Percentiles rank a stretch among this genome's conserved stretches.
phyloP scores from a whole-genome alignment of 2,329 filamentous ascomycete species.

The Neonectria hederae region DNA sequence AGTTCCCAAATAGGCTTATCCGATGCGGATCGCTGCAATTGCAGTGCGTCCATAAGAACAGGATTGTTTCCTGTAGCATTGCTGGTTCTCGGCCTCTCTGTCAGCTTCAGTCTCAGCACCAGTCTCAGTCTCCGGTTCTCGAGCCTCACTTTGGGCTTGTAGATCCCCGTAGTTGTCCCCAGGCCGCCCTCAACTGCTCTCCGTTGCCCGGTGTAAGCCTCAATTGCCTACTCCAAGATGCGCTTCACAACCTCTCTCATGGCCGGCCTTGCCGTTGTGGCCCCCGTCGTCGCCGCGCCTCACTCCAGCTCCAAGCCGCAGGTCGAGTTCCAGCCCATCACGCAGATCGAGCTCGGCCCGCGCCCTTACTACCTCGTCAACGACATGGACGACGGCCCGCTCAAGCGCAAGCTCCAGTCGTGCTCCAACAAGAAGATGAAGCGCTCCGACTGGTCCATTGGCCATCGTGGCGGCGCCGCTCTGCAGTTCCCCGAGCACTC shows the following conservation, averaged over 20 bases:
- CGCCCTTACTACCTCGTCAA: slow-evolving; percentile 72
- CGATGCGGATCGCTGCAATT: slow-evolving; percentile 23
- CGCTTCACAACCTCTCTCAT: slow-evolving; percentile 44
- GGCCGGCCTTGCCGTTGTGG: slow-evolving; percentile 44
- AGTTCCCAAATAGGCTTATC: slow-evolving; percentile 33
- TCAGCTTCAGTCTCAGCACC: slow-evolving; percentile 28
- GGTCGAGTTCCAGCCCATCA: slow-evolving; percentile 47
- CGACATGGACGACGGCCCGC: slow-evolving; percentile 66
- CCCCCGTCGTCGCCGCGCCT: slow-evolving; percentile 42
- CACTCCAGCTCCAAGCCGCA: slow-evolving; percentile 27
- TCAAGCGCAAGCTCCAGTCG: slow-evolving; percentile 67
- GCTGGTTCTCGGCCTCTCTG: slow-evolving; percentile 4
- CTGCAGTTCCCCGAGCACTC: slow-evolving; percentile 74
- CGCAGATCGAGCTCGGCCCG: slow-evolving; percentile 67
- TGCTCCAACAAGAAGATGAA: slow-evolving; percentile 65
- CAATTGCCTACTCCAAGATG: slow-evolving; percentile 39
- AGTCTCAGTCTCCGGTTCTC: slow-evolving; percentile 16
- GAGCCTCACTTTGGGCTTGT: neutral
- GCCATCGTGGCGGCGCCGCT: slow-evolving; percentile 69
- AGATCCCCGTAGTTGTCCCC: neutral
- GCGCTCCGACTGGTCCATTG: slow-evolving; percentile 66
- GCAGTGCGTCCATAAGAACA: slow-evolving; percentile 32
- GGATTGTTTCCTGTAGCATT: slow-evolving; percentile 15
- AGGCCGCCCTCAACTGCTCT: neutral
- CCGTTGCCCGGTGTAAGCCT: neutral